A percentile compares a stretch with the other conserved stretches of the same genome.
Evolutionary conservation across 2,329 filamentous ascomycete genomes (phyloP).

Genomic region (Ceratocystis harringtonii): DNA sequence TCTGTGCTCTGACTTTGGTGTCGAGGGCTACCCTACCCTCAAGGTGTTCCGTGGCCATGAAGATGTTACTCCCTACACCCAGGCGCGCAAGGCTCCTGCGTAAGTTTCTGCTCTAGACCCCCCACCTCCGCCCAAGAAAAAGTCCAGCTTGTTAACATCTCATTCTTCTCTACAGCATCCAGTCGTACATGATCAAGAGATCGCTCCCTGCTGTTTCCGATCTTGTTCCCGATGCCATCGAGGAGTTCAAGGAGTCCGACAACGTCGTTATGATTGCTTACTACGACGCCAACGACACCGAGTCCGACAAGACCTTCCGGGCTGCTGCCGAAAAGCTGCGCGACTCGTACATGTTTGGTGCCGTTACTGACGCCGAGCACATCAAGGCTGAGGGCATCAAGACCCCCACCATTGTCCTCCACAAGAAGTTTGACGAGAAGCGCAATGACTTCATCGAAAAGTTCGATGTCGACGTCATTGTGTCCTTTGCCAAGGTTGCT

Average conservation of each 20-base stretch:
- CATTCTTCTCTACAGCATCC: conserved; percentile 32
- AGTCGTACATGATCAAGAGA: conserved; percentile 96
- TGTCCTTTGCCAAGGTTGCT: conserved; percentile 67
- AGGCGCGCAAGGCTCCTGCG: conserved; percentile 74
- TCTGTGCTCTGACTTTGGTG: conserved; percentile 76
- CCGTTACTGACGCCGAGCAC: conserved; percentile 65
- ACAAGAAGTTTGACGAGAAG: conserved; percentile 97
- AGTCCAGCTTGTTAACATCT: conserved; percentile 8
- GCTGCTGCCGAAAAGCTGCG: conserved; percentile 60
- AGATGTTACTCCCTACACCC: conserved; percentile 66
- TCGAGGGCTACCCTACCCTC: conserved; percentile 95
- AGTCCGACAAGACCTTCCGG: conserved; percentile 72
- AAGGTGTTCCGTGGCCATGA: conserved; percentile 95
- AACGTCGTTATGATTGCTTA: conserved; percentile 91
- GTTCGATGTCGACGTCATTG: conserved; percentile 68
- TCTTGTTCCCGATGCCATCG: conserved; percentile 65
- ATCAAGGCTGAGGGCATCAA: conserved; percentile 84
- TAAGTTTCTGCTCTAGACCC: conserved; percentile 28
- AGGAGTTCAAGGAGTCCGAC: conserved; percentile 95
- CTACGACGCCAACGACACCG: conserved; percentile 65
- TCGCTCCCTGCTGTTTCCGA: conserved; percentile 79
- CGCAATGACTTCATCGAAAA: conserved; percentile 71
- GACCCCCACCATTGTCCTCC: conserved; percentile 75
- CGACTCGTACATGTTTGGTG: conserved; percentile 85
- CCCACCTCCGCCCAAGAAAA: neutral